phyloP scores from a whole-genome alignment of 1,284 basidiomycete species.

The Serendipita sp. region DNA sequence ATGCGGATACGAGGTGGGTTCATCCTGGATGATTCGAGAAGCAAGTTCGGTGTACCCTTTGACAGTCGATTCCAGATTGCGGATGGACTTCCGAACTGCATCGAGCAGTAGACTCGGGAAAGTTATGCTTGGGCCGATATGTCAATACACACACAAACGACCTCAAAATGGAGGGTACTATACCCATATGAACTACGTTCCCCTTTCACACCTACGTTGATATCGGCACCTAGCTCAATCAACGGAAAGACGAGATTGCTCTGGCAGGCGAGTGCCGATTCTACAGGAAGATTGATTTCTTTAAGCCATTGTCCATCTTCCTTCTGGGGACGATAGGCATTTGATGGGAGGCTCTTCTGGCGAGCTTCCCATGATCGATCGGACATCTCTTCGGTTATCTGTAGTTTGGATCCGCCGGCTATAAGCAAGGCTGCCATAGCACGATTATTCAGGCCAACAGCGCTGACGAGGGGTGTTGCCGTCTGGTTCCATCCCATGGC shows the following conservation, averaged over 20 bases:
- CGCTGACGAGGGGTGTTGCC: constrained; percentile 26
- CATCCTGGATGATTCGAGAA: too few relatives aligned
- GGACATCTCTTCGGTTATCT: constrained; percentile 22
- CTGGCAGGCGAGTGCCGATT: constrained; percentile 26
- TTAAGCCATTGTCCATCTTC: constrained; percentile 15
- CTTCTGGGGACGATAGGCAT: not conserved
- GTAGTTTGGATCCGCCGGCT: constrained; percentile 28
- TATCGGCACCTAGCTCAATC: constrained; percentile 28
- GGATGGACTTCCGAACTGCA: too few relatives aligned
- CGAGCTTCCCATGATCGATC: constrained; percentile 18
- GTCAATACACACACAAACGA: too few relatives aligned
- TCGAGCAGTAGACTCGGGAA: too few relatives aligned
- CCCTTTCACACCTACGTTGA: constrained; percentile 23
- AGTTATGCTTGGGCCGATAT: too few relatives aligned
- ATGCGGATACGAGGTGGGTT: too few relatives aligned
- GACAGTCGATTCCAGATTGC: too few relatives aligned
- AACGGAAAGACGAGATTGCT: constrained; percentile 33
- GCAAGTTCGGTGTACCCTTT: too few relatives aligned
- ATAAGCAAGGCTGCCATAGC: constrained; percentile 27
- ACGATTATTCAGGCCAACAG: constrained; percentile 24
- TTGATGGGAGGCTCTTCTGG: not conserved
- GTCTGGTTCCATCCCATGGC: constrained; percentile 14
- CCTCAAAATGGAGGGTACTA: constrained; percentile 13
- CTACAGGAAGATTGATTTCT: constrained; percentile 25
- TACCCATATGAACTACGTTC: constrained; percentile 7